Conservation (phyloP, 2,329 filamentous ascomycete genomes). For the Fusarium bulbicola region DNA sequence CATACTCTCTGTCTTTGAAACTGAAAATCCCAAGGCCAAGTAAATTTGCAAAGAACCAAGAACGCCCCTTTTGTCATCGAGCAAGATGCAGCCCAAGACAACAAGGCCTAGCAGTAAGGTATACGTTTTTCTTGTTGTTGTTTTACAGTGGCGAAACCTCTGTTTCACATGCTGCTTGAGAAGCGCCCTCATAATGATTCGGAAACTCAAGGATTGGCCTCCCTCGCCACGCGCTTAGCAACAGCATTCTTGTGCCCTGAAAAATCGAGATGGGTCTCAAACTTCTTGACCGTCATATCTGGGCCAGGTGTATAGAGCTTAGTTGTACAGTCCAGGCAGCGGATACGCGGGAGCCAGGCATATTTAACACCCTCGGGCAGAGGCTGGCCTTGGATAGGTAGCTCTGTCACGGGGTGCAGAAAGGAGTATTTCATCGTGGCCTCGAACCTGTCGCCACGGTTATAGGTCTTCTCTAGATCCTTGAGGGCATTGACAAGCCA, state of each 20-base stretch:
- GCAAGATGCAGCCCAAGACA: constrained; percentile 20
- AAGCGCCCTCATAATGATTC: background rate
- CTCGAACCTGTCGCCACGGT: constrained; percentile 82
- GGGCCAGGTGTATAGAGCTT: constrained; percentile 94
- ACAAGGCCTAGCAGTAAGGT: background rate
- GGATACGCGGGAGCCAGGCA: constrained; percentile 87
- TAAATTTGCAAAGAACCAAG: constrained; percentile 10
- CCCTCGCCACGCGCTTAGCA: constrained; percentile 43
- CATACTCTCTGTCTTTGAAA: constrained; percentile 26
- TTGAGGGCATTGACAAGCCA: constrained; percentile 84
- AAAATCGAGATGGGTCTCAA: constrained; percentile 92
- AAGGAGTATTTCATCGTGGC: constrained; percentile 90
- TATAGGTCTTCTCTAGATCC: constrained; percentile 75
- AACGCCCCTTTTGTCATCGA: constrained; percentile 21
- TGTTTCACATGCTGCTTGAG: background rate
- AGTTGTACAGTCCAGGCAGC: constrained; percentile 90
- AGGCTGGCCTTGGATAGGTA: constrained; percentile 66
- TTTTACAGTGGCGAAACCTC: background rate
- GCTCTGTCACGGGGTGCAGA: constrained; percentile 76
- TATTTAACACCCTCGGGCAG: constrained; percentile 74
- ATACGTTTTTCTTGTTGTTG: background rate
- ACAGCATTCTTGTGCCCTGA: constrained; percentile 80
- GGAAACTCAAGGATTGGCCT: constrained; percentile 21
- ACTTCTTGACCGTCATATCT: constrained; percentile 85
- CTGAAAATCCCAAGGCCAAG: constrained; percentile 3